Base-by-base conservation (phyloP, 768 basidiomycete species). In the Rubroboletus pulcherrimus region DNA sequence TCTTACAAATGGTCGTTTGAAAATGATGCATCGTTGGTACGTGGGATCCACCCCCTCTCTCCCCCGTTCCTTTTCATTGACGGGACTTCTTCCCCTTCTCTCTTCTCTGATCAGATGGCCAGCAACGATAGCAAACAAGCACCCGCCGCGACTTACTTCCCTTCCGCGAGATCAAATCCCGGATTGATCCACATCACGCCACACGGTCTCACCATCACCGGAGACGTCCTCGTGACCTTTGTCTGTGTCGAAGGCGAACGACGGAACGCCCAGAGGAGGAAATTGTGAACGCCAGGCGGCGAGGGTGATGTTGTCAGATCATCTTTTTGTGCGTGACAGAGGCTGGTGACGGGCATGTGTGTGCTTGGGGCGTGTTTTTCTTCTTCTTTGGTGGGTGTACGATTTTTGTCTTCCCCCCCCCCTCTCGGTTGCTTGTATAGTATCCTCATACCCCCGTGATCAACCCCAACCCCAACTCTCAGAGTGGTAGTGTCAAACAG, bases 1-100 rank as follows among this genome's bases (percentile, higher is more conserved):
- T 67, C 70, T 7, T 71, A 71, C 53, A 71, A 71, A 55, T 71
- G 70, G 70, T 64, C 69, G 19, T 71, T 73, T 39, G 65, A 67
- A 30, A 71, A 71, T 7, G 69, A 71, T 33, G 59, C 70, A 1
- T 65, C 65, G 40, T 47, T 72, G 65, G 69, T 72, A 53, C 53
- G 61, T 61, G 19, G 7, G 34, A 37, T 44, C 29, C 38, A 8
- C 33, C 19, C 26, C 5, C 21, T 14, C 6, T 9, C 26, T 44
- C 2, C 2, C 10, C 26, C 37, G 17, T 40, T 21, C 40, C 50
- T 7, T 51, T 44, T 48, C 34, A 30, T 47, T 48, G 38, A 63
- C 37, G 50, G 37, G 19, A 34, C 3, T 11, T 26, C 3, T n/a
- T 6, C 10, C 39, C 39, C 39, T 8, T 12, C 30, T 12, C 10